Percentiles rank a stretch among this genome's conserved stretches.
phyloP scores from a whole-genome alignment of 2,329 filamentous ascomycete genomes.

The Zymoseptoria crescenta region DNA sequence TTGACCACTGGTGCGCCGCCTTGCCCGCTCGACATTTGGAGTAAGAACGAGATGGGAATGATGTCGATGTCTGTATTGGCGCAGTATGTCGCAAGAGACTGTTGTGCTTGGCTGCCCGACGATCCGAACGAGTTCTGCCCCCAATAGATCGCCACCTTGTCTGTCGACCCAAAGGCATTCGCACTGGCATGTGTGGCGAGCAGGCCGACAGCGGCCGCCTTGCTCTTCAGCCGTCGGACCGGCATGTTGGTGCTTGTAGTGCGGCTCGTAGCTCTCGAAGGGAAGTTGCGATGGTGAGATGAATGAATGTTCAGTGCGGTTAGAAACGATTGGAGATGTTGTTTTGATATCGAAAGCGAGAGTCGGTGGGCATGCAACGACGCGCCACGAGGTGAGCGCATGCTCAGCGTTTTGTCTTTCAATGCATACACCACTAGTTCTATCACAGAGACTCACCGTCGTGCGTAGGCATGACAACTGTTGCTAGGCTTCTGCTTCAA shows the following conservation, averaged over 20 bases:
- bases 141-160: constrained; percentile 10
- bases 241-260: constrained; percentile 1
- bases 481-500: constrained; percentile 1
- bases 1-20: constrained; percentile 48
- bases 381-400: background rate
- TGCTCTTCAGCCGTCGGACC: constrained; percentile 7
- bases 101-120: constrained; percentile 42
- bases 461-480: constrained; percentile 9
- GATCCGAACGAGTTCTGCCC: constrained; percentile 53
- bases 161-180: constrained; percentile 2
- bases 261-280: background rate
- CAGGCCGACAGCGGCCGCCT: constrained; percentile 7
- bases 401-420: background rate
- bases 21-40: constrained; percentile 42
- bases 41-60: constrained; percentile 58
- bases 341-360: constrained; percentile 1
- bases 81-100: constrained; percentile 53
- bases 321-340: background rate
- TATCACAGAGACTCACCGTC: background rate
- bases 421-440: background rate
- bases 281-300: background rate
- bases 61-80: constrained; percentile 46
- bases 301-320: background rate
- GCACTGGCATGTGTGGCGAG: constrained; percentile 10
- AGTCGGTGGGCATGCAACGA: background rate